Conservation (phyloP, 1,284 basidiomycete genomes). For the Coniferiporia sulphurascens region DNA sequence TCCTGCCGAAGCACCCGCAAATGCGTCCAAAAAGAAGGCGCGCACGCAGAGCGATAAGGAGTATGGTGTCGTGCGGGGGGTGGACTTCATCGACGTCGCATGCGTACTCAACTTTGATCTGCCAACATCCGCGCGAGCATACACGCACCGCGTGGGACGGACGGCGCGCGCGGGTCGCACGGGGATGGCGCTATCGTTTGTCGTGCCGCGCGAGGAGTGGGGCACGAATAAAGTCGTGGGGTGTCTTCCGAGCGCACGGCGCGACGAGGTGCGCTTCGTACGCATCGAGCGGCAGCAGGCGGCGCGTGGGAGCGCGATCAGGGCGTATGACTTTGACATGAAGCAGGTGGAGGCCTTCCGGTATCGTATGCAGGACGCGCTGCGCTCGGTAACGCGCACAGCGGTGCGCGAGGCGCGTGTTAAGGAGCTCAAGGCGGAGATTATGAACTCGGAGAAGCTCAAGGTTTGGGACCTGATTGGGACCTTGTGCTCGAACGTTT, state of each 20-base stretch:
- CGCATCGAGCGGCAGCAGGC: slow-evolving; percentile 74
- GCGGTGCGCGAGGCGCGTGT: slow-evolving; percentile 89
- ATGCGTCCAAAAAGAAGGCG: slow-evolving; percentile 28
- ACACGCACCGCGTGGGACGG: slow-evolving; percentile 94
- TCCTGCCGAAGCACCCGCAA: slow-evolving; percentile 30
- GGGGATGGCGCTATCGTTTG: slow-evolving; percentile 89
- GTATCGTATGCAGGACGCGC: slow-evolving; percentile 96
- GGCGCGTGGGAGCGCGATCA: slow-evolving; percentile 70
- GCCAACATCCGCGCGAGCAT: slow-evolving; percentile 82
- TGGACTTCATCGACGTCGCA: slow-evolving; percentile 96
- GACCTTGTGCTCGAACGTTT: not conserved
- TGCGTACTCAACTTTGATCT: slow-evolving; percentile 99
- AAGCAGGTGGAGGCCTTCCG: slow-evolving; percentile 96
- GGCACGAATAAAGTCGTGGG: slow-evolving; percentile 76
- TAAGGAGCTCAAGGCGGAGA: slow-evolving; percentile 92
- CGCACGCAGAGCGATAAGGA: slow-evolving; percentile 53
- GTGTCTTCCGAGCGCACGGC: slow-evolving; percentile 58
- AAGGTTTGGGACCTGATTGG: slow-evolving; percentile 55
- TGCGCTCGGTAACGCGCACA: slow-evolving; percentile 83
- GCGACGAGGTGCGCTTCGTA: slow-evolving; percentile 76
- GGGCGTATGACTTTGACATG: slow-evolving; percentile 93
- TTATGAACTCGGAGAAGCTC: slow-evolving; percentile 92
- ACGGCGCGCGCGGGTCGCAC: slow-evolving; percentile 94
- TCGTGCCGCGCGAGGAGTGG: slow-evolving; percentile 74
- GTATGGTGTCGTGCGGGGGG: slow-evolving; percentile 93